phyloP scores from a whole-genome alignment of 192 early-diverging fungal species.

The Coemansia sp. region DNA sequence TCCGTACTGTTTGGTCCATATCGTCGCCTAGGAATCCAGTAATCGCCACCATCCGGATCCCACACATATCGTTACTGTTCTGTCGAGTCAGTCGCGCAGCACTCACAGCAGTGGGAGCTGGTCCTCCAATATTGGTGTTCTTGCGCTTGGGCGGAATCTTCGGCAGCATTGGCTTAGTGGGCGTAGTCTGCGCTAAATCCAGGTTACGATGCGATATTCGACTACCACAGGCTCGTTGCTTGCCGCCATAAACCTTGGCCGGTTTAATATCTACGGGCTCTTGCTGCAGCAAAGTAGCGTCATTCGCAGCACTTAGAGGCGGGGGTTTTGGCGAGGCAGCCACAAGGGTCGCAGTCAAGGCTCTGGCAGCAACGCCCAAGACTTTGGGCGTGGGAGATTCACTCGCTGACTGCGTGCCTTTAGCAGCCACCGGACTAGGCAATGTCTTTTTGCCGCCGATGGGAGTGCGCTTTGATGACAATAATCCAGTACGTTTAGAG shows the following conservation, averaged over 20 bases:
- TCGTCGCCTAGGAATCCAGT: slow-evolving; percentile 26
- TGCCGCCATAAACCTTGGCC: neutral
- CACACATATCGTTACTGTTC: neutral
- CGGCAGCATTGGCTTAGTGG: neutral
- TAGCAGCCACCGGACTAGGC: neutral
- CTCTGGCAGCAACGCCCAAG: neutral
- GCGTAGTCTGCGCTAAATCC: neutral
- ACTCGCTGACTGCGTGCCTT: slow-evolving; percentile 3
- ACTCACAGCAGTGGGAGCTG: neutral
- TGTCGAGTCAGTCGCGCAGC: neutral
- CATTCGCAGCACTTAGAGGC: neutral
- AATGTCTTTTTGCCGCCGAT: neutral
- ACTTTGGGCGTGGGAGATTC: neutral
- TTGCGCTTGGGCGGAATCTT: neutral
- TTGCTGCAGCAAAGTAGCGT: neutral
- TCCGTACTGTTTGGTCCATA: neutral
- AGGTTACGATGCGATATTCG: slow-evolving; percentile 8
- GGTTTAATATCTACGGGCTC: neutral
- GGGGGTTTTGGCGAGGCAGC: neutral
- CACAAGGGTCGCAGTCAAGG: neutral
- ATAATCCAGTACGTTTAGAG: slow-evolving; percentile 25
- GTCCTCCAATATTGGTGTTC: neutral
- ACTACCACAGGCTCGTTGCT: neutral
- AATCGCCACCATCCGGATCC: slow-evolving; percentile 8
- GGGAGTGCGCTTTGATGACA: slow-evolving; percentile 18